Evolutionary conservation across 352 stramenopile genomes (phyloP).

Genomic region (Globisporangium viniferum): DNA sequence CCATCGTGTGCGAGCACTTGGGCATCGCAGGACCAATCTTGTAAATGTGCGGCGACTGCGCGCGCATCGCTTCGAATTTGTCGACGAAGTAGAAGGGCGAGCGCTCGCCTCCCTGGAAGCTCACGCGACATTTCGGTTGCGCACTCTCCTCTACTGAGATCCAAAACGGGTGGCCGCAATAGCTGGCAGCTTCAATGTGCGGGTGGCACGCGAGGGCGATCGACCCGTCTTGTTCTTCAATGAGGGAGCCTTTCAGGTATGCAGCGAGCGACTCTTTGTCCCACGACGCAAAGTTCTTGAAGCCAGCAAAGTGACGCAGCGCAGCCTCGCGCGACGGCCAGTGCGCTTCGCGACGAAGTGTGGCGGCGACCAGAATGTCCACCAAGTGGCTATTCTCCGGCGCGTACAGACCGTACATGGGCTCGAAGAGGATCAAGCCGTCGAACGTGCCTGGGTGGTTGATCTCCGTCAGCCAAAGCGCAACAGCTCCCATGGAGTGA

Average conservation of each 20-base stretch:
- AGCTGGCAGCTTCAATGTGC: slow-evolving; percentile 35
- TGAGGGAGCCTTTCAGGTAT: slow-evolving; percentile 30
- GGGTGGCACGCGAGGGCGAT: slow-evolving; percentile 33
- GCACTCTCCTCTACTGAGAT: slow-evolving; percentile 27
- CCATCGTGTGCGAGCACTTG: slow-evolving; percentile 30
- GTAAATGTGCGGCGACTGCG: slow-evolving; percentile 28
- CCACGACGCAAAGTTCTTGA: slow-evolving; percentile 38
- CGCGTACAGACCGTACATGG: slow-evolving; percentile 25
- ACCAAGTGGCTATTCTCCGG: slow-evolving; percentile 15
- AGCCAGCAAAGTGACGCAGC: slow-evolving; percentile 22
- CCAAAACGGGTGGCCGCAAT: slow-evolving; percentile 28
- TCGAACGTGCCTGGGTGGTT: slow-evolving; percentile 36
- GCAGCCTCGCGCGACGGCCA: slow-evolving; percentile 31
- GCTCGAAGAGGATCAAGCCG: slow-evolving; percentile 41
- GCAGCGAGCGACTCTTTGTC: slow-evolving; percentile 31
- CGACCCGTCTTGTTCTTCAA: slow-evolving; percentile 25
- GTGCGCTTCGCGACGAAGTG: slow-evolving; percentile 25
- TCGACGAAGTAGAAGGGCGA: slow-evolving; percentile 29
- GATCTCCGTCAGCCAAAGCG: slow-evolving; percentile 38
- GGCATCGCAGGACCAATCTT: slow-evolving; percentile 23
- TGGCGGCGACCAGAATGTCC: slow-evolving; percentile 30
- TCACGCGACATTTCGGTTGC: slow-evolving; percentile 29
- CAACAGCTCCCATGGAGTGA: slow-evolving; percentile 41
- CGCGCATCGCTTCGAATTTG: slow-evolving; percentile 21
- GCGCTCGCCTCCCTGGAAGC: slow-evolving; percentile 29